phyloP scores from a whole-genome alignment of 164 flowering plant species.

The grape (Vitis vinifera) region ASM3070453v1 NC_081819.1:18079001-18079500 shows the following conservation, averaged over 20 bases:
- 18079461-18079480: too few relatives aligned
- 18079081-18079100: conserved; percentile 16
- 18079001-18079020: not conserved
- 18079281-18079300: too few relatives aligned
- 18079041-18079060: conserved; percentile 14
- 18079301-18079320: too few relatives aligned
- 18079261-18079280: too few relatives aligned
- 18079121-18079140: not conserved
- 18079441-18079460: too few relatives aligned
- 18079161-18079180: conserved; percentile 6
- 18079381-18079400: too few relatives aligned
- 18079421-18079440: too few relatives aligned
- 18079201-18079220: not conserved
- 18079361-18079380: too few relatives aligned
- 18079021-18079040: not conserved
- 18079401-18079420: too few relatives aligned
- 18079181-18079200: conserved; percentile 32
- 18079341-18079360: too few relatives aligned
- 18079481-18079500: too few relatives aligned
- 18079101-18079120: conserved; percentile 10
- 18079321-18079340: too few relatives aligned
- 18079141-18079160: conserved; percentile 3
- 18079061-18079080: conserved; percentile 19
- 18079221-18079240: not conserved
- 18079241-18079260: not conserved